Base-by-base conservation (phyloP, 2,329 filamentous ascomycete genomes). In the Epichloe festucae region DNA sequence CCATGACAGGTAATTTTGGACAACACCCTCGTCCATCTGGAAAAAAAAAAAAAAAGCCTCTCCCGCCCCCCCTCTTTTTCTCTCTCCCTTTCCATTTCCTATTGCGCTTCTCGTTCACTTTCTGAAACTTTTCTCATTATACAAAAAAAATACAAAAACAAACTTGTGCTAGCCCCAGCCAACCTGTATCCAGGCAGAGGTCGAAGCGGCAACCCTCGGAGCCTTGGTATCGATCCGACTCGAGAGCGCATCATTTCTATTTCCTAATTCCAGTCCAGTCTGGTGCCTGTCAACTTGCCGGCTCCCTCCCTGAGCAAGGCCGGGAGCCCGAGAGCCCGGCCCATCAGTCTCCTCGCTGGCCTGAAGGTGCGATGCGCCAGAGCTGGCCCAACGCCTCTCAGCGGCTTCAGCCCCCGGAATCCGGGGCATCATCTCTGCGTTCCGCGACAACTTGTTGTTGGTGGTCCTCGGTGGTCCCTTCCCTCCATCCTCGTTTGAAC, bases 321-420 rank as follows among this genome's bases (percentile, higher is more conserved):
- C 7, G 15, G 36, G 36, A 39, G 36, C 36, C 12, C 7, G 15
- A 12, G 36, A 38, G 36, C 36, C 36, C 15, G 36, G 36, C 15
- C 36, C 10, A 11, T 42, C 15, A 15, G 5, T 23, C 40, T 21
- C 4, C 44, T 35, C 44, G 43, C 34, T 23, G 50, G 45, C 38
- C 44, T 10, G 39, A 36, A 39, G 45, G 43, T 46, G 49, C 50
- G 39, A 52, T 51, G 49, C 49, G 49, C 44, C 27, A 14, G 35
- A 23, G 19, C 41, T 31, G 10, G 27, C 27, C 27, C 27, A 31
- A 31, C 27, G 27, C 27, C 3, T 31, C 27, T 17, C n/a, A 23
- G 21, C 15, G 23, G 12, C n/a, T 12, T 4, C 23, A 23, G n/a
- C 21, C 43, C 43, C 27, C 8, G n/a, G 15, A 45, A 45, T 45